phyloP scores from a whole-genome alignment of 495 filamentous ascomycete genomes.

The Penicillium canescens region DNA sequence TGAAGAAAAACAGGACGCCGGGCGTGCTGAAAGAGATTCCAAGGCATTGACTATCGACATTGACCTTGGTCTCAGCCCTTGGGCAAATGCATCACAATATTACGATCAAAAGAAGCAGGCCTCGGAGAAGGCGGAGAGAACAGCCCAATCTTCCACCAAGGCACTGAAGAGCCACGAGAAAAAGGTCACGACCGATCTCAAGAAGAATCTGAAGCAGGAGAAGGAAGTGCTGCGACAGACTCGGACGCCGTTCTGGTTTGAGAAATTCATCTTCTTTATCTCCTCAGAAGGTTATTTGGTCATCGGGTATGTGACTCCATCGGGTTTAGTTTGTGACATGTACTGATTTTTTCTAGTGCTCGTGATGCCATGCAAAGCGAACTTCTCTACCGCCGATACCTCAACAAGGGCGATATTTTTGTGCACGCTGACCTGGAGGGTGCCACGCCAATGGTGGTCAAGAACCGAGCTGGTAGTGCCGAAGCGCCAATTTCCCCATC shows the following conservation, averaged over 20 bases:
- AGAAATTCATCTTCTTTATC: conserved; percentile 93
- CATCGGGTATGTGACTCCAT: conserved; percentile 48
- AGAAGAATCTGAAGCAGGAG: conserved; percentile 85
- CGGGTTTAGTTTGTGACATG: background rate
- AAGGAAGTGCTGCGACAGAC: conserved; percentile 85
- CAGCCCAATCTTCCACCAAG: conserved; percentile 74
- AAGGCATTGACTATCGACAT: conserved; percentile 70
- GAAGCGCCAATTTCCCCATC: conserved; percentile 88
- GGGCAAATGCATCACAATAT: conserved; percentile 87
- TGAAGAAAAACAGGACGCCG: conserved; percentile 38
- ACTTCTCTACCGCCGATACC: conserved; percentile 78
- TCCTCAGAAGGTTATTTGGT: conserved; percentile 95
- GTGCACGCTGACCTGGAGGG: conserved; percentile 89
- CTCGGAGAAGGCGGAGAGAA: conserved; percentile 83
- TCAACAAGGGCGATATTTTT: conserved; percentile 87
- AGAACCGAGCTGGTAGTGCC: conserved; percentile 72
- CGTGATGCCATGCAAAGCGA: conserved; percentile 91
- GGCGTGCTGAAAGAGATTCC: conserved; percentile 29
- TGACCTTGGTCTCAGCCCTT: conserved; percentile 76
- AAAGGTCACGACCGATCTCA: conserved; percentile 83
- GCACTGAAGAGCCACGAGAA: conserved; percentile 86
- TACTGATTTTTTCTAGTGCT: conserved; percentile 49
- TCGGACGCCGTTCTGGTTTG: conserved; percentile 85
- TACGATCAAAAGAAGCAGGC: conserved; percentile 85
- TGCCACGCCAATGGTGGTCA: conserved; percentile 78